Percentiles rank a stretch among this genome's conserved stretches.
These are phyloP conservation scores for Bacidia rubella DNA, from an alignment of 495 filamentous ascomycete species.

Conservation along the genomic window DNA sequence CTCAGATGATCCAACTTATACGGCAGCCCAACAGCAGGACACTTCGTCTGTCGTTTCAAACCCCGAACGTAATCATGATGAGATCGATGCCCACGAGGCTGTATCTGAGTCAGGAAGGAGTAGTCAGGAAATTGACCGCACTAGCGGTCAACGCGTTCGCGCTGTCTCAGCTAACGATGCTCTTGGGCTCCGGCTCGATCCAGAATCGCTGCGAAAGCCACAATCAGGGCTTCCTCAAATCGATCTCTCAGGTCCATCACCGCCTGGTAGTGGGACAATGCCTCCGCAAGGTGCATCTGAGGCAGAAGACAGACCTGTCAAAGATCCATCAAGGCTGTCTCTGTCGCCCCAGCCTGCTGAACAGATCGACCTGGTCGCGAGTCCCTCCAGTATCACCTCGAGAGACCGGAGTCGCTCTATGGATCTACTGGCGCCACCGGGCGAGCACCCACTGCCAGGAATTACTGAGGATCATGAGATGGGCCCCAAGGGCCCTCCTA, in stretches of 20 bases:
- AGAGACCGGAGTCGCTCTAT: constrained; percentile 3
- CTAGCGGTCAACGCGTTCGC: constrained; percentile 30
- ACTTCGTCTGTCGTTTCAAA: constrained; percentile 36
- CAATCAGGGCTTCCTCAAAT: constrained; percentile 13
- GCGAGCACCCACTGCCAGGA: neutral
- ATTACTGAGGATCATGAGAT: neutral
- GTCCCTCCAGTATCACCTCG: constrained; percentile 15
- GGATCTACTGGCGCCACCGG: constrained; percentile 16
- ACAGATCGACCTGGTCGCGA: constrained; percentile 14
- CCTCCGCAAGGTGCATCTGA: neutral
- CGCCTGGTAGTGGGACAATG: constrained; percentile 7
- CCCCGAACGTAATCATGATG: constrained; percentile 23
- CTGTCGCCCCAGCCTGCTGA: constrained; percentile 10
- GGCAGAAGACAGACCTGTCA: constrained; percentile 1
- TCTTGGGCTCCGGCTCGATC: constrained; percentile 29
- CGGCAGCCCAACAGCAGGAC: constrained; percentile 33
- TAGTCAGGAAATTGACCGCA: constrained; percentile 17
- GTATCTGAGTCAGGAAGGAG: constrained; percentile 24
- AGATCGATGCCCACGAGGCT: constrained; percentile 16
- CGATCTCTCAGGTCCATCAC: constrained; percentile 10
- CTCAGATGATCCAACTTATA: constrained; percentile 49
- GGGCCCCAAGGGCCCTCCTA: constrained; percentile 4
- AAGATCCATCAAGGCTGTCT: constrained; percentile 9
- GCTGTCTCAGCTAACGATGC: constrained; percentile 59
- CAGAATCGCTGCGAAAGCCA: constrained; percentile 20